Conservation (phyloP, 768 basidiomycete species). For the Suillus plorans region DNA sequence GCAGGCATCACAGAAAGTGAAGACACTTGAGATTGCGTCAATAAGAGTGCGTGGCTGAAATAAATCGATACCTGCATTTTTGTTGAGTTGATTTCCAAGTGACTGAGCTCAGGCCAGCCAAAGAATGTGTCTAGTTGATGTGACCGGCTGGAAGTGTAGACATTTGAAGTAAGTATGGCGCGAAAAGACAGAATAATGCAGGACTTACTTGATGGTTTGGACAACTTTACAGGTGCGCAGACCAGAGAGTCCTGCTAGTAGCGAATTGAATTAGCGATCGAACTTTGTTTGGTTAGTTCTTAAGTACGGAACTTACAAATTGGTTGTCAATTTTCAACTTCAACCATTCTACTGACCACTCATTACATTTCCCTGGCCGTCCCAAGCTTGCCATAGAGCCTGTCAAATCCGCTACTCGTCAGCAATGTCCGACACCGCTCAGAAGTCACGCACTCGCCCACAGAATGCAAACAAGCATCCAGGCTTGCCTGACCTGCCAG, state of each 20-base stretch:
- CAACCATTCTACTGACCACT: neutral
- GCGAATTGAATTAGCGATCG: neutral
- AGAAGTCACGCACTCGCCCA: too few relatives aligned
- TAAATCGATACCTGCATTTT: neutral
- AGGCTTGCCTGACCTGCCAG: too few relatives aligned
- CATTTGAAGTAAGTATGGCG: neutral
- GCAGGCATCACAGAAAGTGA: neutral
- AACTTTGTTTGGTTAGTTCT: neutral
- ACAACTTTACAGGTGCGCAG: neutral
- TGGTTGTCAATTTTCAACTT: neutral
- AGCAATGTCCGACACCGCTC: neutral
- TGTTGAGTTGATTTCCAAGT: neutral
- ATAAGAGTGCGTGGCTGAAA: neutral
- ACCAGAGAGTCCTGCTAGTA: neutral
- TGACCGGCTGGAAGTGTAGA: neutral
- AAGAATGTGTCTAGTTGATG: neutral
- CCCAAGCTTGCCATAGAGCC: neutral
- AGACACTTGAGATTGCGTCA: neutral
- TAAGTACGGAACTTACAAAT: constrained; percentile 1
- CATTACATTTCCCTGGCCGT: neutral
- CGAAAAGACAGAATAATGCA: neutral
- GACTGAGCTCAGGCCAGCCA: neutral
- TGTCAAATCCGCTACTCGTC: constrained; percentile 14
- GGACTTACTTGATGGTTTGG: neutral
- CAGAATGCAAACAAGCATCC: too few relatives aligned